These are phyloP conservation scores for Hypoxylon lenormandii DNA, from an alignment of 495 filamentous ascomycete species.

Conservation along the genomic window DNA sequence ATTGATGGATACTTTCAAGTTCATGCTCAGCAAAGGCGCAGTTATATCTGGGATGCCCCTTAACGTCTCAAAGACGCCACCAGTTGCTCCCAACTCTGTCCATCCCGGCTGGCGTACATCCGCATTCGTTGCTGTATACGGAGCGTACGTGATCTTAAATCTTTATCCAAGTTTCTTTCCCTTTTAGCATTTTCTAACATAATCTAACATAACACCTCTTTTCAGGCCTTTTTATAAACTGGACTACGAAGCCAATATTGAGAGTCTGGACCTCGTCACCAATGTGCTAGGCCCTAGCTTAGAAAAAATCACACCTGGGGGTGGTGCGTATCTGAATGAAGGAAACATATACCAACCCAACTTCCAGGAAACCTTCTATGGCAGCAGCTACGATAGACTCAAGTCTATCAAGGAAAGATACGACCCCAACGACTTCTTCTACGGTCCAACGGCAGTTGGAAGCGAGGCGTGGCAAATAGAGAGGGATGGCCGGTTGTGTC, in stretches of 20 bases:
- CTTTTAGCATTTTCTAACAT: neutral
- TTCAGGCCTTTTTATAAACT: too few species aligned
- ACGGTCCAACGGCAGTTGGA: constrained; percentile 11
- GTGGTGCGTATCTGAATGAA: constrained; percentile 50
- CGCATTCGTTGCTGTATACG: constrained; percentile 1
- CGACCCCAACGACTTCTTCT: constrained; percentile 63
- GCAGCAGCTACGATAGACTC: constrained; percentile 57
- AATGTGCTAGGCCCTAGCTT: constrained; percentile 29
- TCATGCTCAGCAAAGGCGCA: neutral
- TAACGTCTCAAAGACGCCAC: neutral
- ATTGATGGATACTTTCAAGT: neutral
- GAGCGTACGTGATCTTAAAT: too few species aligned
- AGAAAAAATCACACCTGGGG: constrained; percentile 52
- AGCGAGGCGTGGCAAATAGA: neutral
- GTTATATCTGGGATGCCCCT: neutral
- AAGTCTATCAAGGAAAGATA: constrained; percentile 62
- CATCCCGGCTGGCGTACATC: constrained; percentile 46
- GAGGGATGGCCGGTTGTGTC: neutral
- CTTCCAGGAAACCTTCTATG: constrained; percentile 55
- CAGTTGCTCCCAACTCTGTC: constrained; percentile 11
- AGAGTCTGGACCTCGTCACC: constrained; percentile 1
- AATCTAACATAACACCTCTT: too few species aligned
- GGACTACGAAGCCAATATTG: neutral
- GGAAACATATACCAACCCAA: constrained; percentile 59
- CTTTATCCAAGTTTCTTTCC: neutral